These are phyloP conservation scores for Penicillium aurantiogriseum DNA, from an alignment of 2,329 filamentous ascomycete species.

Conservation along the genomic window DNA sequence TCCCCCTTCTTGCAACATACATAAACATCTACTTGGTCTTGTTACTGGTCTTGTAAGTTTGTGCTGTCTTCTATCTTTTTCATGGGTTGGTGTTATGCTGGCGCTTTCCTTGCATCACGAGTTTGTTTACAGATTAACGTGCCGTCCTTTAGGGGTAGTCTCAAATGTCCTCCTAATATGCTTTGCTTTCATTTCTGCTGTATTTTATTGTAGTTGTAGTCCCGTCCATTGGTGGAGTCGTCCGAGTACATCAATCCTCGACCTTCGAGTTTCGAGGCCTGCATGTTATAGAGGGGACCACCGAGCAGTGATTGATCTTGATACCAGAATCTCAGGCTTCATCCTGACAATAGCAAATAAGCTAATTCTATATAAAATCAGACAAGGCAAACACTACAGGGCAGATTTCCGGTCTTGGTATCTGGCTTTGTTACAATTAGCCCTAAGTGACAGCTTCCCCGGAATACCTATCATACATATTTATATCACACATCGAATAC, in stretches of 20 bases:
- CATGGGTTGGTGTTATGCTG: slow-evolving; percentile 20
- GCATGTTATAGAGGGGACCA: not conserved
- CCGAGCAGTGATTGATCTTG: not conserved
- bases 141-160: not conserved
- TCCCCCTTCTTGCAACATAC: slow-evolving; percentile 18
- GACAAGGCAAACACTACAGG: not conserved
- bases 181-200: not conserved
- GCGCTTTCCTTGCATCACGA: slow-evolving; percentile 14
- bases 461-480: not conserved
- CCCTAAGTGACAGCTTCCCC: not conserved
- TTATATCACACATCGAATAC: not conserved
- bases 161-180: not conserved
- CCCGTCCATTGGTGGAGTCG: not conserved
- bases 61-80: slow-evolving; percentile 10
- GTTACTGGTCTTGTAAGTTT: not conserved
- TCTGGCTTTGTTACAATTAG: not conserved
- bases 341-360: not conserved
- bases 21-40: slow-evolving; percentile 18
- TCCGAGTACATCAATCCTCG: not conserved
- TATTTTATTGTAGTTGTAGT: not conserved
- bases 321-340: not conserved
- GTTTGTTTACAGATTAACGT: slow-evolving; percentile 1
- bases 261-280: not conserved
- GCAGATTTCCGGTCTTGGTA: not conserved
- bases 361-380: not conserved